Conservation (phyloP, 192 early-diverging fungal genomes). For the Entomortierella chlamydospora region DNA sequence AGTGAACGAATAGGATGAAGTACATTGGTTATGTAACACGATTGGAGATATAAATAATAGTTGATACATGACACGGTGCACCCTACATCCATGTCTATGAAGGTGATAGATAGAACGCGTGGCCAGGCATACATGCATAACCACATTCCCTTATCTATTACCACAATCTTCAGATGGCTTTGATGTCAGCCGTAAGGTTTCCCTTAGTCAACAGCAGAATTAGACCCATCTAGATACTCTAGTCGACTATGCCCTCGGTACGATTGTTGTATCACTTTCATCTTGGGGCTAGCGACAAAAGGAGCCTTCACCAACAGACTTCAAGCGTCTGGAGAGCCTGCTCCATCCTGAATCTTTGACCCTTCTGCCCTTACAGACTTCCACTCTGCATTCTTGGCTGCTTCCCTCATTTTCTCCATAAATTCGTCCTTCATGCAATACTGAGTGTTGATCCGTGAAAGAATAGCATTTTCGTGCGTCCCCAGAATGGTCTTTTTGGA, state of each 20-base stretch:
- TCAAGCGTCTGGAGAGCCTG: neutral
- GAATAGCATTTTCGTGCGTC: slow-evolving; percentile 45
- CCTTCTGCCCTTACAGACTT: slow-evolving; percentile 20
- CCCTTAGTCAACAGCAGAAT: too few species aligned
- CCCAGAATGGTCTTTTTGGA: slow-evolving; percentile 30
- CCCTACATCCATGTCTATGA: too few species aligned
- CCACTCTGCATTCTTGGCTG: slow-evolving; percentile 47
- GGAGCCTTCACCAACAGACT: neutral
- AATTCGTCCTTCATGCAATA: slow-evolving; percentile 53
- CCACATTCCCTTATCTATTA: too few species aligned
- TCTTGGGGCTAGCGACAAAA: neutral
- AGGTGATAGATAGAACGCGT: too few species aligned
- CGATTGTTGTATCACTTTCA: neutral
- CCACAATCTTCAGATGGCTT: too few species aligned
- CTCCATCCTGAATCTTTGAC: slow-evolving; percentile 11
- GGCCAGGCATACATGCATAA: too few species aligned
- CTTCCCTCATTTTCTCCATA: slow-evolving; percentile 51
- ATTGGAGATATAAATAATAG: too few species aligned
- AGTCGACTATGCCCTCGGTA: neutral
- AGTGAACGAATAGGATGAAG: too few species aligned
- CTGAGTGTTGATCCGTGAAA: slow-evolving; percentile 51
- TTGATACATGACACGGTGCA: too few species aligned
- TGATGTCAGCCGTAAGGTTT: too few species aligned
- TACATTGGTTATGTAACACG: too few species aligned
- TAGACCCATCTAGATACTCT: too few species aligned